A percentile compares a stretch with the other conserved stretches of the same genome.
Evolutionary conservation across 495 filamentous ascomycete species (phyloP).

Genomic region (Aspergillus diversus): DNA sequence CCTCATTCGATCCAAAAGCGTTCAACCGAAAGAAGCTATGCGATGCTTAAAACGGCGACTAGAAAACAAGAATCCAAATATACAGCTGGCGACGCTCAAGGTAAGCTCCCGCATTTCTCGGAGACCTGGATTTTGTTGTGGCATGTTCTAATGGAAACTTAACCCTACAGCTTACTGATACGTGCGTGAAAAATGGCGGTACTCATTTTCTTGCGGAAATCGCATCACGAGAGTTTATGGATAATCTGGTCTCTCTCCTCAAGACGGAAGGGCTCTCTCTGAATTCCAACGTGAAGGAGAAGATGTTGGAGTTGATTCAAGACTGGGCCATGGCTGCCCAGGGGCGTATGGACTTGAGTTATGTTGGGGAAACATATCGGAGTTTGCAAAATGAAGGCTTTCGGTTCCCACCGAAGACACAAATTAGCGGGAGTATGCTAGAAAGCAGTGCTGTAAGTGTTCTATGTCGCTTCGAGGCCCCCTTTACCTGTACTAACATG

Average conservation of each 20-base stretch:
- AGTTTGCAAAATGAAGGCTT: slow-evolving; percentile 82
- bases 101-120: slow-evolving; percentile 47
- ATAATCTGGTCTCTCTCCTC: slow-evolving; percentile 87
- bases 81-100: slow-evolving; percentile 89
- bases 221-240: slow-evolving; percentile 96
- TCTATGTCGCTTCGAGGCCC: not conserved
- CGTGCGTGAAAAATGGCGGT: slow-evolving; percentile 97
- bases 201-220: slow-evolving; percentile 95
- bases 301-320: slow-evolving; percentile 92
- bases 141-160: slow-evolving; percentile 20
- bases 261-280: slow-evolving; percentile 77
- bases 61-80: slow-evolving; percentile 94
- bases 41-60: slow-evolving; percentile 90
- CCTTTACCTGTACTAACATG: slow-evolving; percentile 2
- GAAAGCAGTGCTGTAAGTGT: slow-evolving; percentile 89
- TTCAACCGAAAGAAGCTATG: slow-evolving; percentile 97
- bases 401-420: slow-evolving; percentile 84
- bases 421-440: slow-evolving; percentile 90
- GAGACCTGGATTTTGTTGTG: not conserved
- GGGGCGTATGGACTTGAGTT: slow-evolving; percentile 78
- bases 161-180: slow-evolving; percentile 77
- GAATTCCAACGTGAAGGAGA: slow-evolving; percentile 82
- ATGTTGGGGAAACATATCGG: slow-evolving; percentile 85
- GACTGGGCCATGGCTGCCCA: slow-evolving; percentile 91
- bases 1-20: slow-evolving; percentile 92